phyloP scores from a whole-genome alignment of 2,329 filamentous ascomycete species.

The Xylaria digitata region DNA sequence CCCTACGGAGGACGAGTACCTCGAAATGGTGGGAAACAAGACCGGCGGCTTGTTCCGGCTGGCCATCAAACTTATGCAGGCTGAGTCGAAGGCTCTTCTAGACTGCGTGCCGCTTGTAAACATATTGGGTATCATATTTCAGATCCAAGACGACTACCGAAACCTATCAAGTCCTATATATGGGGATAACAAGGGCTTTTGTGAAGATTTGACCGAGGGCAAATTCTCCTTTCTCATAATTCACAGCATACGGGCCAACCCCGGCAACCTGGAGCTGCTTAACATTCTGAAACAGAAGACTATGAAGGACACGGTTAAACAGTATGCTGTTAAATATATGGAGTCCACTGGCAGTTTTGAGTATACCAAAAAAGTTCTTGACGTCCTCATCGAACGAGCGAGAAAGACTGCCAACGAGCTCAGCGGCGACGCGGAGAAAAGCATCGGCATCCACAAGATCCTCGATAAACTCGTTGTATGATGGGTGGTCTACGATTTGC shows the following conservation, averaged over 20 bases:
- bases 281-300: constrained; percentile 95
- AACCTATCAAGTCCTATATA: constrained; percentile 84
- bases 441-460: constrained; percentile 71
- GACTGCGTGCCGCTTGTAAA: constrained; percentile 89
- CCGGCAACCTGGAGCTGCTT: constrained; percentile 79
- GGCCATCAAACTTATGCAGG: constrained; percentile 89
- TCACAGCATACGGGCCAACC: constrained; percentile 85
- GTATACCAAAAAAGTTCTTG: constrained; percentile 78
- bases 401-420: constrained; percentile 71
- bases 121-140: constrained; percentile 85
- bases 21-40: constrained; percentile 95
- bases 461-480: constrained; percentile 71
- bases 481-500: not conserved
- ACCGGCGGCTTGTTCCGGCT: constrained; percentile 88
- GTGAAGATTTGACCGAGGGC: constrained; percentile 94
- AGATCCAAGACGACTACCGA: constrained; percentile 93
- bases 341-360: constrained; percentile 88
- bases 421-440: constrained; percentile 69
- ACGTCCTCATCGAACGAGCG: constrained; percentile 72
- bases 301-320: constrained; percentile 85
- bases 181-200: constrained; percentile 89
- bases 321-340: constrained; percentile 92
- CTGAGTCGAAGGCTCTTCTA: constrained; percentile 66
- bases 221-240: constrained; percentile 98
- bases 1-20: constrained; percentile 87